A percentile compares a stretch with the other conserved stretches of the same genome.
phyloP scores from a whole-genome alignment of 768 basidiomycete genomes.

The Hirschioporus abietinus region DNA sequence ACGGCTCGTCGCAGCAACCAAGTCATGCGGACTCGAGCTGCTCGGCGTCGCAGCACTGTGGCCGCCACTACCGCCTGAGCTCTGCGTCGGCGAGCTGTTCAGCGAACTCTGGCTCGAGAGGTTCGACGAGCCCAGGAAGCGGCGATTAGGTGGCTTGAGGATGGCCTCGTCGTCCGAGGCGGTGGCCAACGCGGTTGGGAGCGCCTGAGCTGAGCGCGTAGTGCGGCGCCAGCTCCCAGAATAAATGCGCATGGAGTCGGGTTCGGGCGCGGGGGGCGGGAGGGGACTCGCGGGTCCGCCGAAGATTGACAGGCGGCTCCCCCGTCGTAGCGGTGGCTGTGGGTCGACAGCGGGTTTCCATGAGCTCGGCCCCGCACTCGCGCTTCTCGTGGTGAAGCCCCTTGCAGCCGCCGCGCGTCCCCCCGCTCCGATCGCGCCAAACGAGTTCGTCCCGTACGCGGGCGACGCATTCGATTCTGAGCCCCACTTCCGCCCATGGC shows the following conservation, averaged over 20 bases:
- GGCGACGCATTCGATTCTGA: background rate
- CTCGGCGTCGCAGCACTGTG: constrained; percentile 6
- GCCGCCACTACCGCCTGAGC: background rate
- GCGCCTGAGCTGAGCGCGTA: constrained; percentile 15
- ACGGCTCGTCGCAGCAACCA: constrained; percentile 52
- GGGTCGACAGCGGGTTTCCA: background rate
- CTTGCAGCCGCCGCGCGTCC: constrained; percentile 5
- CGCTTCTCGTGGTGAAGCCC: constrained; percentile 11
- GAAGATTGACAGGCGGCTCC: constrained; percentile 32
- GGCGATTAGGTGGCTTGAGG: constrained; percentile 31
- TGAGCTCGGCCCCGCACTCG: background rate
- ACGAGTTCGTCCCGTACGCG: background rate
- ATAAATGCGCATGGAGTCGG: constrained; percentile 41
- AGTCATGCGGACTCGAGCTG: constrained; percentile 47
- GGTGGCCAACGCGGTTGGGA: constrained; percentile 24
- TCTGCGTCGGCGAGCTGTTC: constrained; percentile 18
- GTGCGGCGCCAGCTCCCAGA: constrained; percentile 43
- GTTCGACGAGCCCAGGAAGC: constrained; percentile 36
- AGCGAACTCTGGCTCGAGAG: constrained; percentile 45
- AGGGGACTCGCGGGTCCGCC: constrained; percentile 22
- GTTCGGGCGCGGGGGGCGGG: constrained; percentile 44
- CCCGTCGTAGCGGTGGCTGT: background rate
- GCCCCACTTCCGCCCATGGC: background rate
- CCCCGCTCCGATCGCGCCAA: background rate
- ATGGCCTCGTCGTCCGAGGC: constrained; percentile 35